Percentiles rank a stretch among this genome's conserved stretches.
These are phyloP conservation scores for Trametes cinnabarina DNA, from an alignment of 768 basidiomycete genomes.

Conservation along the genomic window DNA sequence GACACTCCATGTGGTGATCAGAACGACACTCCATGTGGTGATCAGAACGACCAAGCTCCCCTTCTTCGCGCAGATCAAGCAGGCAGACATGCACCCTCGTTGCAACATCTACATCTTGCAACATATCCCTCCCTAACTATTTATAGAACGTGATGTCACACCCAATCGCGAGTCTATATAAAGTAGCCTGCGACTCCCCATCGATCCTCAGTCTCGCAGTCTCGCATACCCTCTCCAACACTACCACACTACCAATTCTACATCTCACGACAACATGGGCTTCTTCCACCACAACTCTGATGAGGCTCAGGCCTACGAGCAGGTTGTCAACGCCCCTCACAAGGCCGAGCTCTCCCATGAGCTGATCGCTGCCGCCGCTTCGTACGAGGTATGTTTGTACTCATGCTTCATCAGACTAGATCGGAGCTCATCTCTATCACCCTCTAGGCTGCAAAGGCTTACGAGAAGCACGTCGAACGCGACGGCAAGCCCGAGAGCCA, in stretches of 20 bases:
- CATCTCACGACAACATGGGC: constrained; percentile 35
- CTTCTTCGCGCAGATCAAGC: constrained; percentile 1
- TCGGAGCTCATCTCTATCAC: neutral
- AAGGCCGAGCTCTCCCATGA: constrained; percentile 62
- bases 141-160: constrained; percentile 17
- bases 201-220: constrained; percentile 17
- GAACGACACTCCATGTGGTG: constrained; percentile 13
- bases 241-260: constrained; percentile 9
- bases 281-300: constrained; percentile 43
- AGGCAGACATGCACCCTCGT: constrained; percentile 1
- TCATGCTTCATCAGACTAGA: neutral
- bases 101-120: neutral
- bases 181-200: neutral
- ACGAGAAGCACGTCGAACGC: constrained; percentile 48
- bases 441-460: constrained; percentile 61
- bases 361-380: constrained; percentile 63
- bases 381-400: constrained; percentile 49
- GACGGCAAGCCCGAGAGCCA: constrained; percentile 53
- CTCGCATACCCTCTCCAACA: constrained; percentile 20
- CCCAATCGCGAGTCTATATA: constrained; percentile 16
- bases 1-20: constrained; percentile 17
- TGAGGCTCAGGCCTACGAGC: constrained; percentile 41
- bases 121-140: constrained; percentile 1
- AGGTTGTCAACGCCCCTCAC: constrained; percentile 49
- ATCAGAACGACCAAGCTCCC: neutral